Evolutionary conservation across 768 basidiomycete genomes (phyloP).

Genomic region (Tulasnella sp.): DNA sequence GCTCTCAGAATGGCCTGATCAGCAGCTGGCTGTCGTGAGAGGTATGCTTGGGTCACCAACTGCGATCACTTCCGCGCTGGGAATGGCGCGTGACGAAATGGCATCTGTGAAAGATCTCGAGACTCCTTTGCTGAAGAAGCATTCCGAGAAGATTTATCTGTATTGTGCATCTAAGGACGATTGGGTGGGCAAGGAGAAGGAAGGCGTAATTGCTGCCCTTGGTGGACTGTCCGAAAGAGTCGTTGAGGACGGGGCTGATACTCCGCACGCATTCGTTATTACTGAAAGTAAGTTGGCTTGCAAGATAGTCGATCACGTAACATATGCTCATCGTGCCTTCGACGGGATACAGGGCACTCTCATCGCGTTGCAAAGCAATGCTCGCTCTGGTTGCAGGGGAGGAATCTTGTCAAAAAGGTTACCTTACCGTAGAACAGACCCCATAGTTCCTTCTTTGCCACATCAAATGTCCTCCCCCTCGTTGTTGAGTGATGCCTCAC

Average conservation of each 20-base stretch:
- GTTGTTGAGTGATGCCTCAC: background rate
- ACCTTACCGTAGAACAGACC: background rate
- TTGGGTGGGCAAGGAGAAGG: constrained; percentile 63
- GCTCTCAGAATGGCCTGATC: constrained; percentile 50
- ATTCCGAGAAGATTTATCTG: constrained; percentile 44
- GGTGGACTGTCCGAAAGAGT: constrained; percentile 35
- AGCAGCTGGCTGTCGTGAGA: constrained; percentile 46
- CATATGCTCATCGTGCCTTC: background rate
- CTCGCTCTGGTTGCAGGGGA: constrained; percentile 25
- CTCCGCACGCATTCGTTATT: constrained; percentile 73
- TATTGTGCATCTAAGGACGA: constrained; percentile 60
- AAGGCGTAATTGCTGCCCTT: constrained; percentile 43
- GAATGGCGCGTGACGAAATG: constrained; percentile 71
- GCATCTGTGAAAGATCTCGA: constrained; percentile 53
- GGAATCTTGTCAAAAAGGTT: background rate
- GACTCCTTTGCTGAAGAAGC: constrained; percentile 39
- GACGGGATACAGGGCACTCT: constrained; percentile 46
- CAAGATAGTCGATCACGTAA: background rate
- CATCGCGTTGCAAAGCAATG: constrained; percentile 50
- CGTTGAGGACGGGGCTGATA: constrained; percentile 46
- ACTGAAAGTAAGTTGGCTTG: constrained; percentile 28
- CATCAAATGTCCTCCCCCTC: background rate
- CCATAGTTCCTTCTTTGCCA: background rate
- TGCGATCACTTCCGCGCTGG: constrained; percentile 51
- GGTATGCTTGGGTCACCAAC: constrained; percentile 50